These are phyloP conservation scores for Inga oerstediana DNA, from an alignment of 306 rosid genomes.

Conservation along the genomic window DNA sequence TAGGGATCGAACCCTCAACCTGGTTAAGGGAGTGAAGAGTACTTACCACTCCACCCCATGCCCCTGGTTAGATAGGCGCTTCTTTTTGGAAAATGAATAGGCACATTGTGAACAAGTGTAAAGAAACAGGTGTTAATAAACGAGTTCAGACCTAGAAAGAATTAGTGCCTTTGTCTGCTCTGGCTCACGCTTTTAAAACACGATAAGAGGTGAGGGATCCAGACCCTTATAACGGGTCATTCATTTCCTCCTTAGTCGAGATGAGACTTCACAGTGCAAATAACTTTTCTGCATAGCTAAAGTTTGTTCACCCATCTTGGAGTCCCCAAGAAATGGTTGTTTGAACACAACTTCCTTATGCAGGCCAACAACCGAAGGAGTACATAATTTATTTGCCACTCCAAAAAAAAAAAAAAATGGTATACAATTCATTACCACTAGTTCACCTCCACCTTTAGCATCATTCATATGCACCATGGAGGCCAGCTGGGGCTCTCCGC, in stretches of 20 bases:
- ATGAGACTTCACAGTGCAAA: not conserved
- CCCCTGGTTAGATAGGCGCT: no score
- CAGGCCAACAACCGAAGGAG: constrained; percentile 5
- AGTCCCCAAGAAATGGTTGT: not conserved
- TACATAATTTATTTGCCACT: not conserved
- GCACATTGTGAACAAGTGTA: not conserved
- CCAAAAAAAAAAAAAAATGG: not conserved
- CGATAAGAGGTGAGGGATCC: no score
- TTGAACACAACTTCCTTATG: not conserved
- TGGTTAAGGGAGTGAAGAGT: no score
- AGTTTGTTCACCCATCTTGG: not conserved
- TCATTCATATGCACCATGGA: not conserved
- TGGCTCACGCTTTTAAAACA: no score
- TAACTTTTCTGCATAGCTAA: not conserved
- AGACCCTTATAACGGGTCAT: no score
- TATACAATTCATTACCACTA: not conserved
- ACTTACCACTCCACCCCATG: no score
- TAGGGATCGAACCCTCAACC: no score
- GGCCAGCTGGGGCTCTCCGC: not conserved
- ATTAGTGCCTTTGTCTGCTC: no score
- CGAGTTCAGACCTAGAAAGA: not conserved
- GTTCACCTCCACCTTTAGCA: not conserved
- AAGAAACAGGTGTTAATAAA: not conserved
- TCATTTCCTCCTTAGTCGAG: no score
- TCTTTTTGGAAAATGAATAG: not conserved